Conservation (phyloP, 805 yeast species). For the Saccharomycopsis javanensis region DNA sequence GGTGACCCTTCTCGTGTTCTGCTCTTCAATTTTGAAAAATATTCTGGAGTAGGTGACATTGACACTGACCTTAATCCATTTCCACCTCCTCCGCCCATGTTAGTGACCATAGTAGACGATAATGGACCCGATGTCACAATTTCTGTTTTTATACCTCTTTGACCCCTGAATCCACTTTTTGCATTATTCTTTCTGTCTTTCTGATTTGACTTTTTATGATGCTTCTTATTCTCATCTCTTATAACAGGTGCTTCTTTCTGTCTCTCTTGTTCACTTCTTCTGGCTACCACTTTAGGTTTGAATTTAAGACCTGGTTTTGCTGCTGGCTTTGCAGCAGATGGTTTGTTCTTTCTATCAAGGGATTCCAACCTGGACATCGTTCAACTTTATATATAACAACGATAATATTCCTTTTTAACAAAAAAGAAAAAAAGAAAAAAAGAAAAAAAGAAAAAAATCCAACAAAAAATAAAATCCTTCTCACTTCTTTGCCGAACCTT, state of each 20-base stretch:
- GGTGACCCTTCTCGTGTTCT: conserved; percentile 16
- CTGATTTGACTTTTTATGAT: not conserved
- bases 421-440: not conserved
- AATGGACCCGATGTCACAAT: conserved; percentile 66
- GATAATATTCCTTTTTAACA: not conserved
- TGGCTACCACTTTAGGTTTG: conserved; percentile 78
- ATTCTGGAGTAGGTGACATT: conserved; percentile 30
- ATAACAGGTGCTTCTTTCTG: conserved; percentile 54
- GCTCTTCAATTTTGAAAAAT: conserved; percentile 17
- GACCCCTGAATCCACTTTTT: conserved; percentile 31
- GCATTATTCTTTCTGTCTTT: conserved; percentile 24
- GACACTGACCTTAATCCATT: conserved; percentile 7
- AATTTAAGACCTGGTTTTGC: conserved; percentile 56
- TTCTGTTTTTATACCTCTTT: conserved; percentile 42
- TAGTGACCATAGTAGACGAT: conserved; percentile 26
- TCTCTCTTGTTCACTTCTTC: conserved; percentile 77
- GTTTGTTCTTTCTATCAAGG: conserved; percentile 4
- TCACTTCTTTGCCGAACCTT: no score
- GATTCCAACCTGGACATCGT: conserved; percentile 9
- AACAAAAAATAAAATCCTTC: no score
- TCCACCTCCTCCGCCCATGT: conserved; percentile 3
- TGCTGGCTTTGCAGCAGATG: conserved; percentile 7
- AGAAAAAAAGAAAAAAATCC: no score
- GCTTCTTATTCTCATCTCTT: conserved; percentile 23
- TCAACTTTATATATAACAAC: no score